Percentiles rank a stretch among this genome's conserved stretches.
These are phyloP conservation scores for Isatis lusitanica DNA, from an alignment of 441 rosid genomes.

Conservation along the genomic window DNA sequence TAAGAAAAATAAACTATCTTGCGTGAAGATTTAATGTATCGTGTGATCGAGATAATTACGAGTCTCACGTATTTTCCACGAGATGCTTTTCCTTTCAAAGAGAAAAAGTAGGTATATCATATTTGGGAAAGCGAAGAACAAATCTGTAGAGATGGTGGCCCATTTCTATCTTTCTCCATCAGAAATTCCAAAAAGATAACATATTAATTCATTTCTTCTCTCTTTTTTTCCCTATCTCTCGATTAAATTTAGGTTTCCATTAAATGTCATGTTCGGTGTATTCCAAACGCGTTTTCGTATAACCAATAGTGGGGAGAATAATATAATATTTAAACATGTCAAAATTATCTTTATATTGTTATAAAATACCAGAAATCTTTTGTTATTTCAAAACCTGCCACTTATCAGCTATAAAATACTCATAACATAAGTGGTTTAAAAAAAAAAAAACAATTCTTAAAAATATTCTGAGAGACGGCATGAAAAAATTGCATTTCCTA, in stretches of 20 bases:
- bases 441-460: too few species aligned
- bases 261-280: constrained; percentile 4
- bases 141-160: constrained; percentile 10
- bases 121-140: constrained; percentile 22
- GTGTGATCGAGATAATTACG: background rate
- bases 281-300: background rate
- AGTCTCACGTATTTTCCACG: background rate
- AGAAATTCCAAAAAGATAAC: constrained; percentile 14
- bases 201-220: background rate
- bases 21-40: background rate
- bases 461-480: too few species aligned
- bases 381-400: too few species aligned
- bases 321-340: too few species aligned
- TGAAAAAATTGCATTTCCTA: background rate
- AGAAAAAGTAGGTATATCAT: background rate
- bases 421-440: background rate
- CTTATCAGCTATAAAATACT: background rate
- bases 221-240: background rate
- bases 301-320: background rate
- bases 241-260: background rate
- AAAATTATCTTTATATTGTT: background rate
- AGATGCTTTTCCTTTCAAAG: constrained; percentile 16
- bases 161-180: constrained; percentile 27
- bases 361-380: background rate
- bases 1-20: background rate